A percentile compares a stretch with the other conserved stretches of the same genome.
These are phyloP conservation scores for Panaeolus cyanescens DNA, from an alignment of 768 basidiomycete species.

Conservation along the genomic window DNA sequence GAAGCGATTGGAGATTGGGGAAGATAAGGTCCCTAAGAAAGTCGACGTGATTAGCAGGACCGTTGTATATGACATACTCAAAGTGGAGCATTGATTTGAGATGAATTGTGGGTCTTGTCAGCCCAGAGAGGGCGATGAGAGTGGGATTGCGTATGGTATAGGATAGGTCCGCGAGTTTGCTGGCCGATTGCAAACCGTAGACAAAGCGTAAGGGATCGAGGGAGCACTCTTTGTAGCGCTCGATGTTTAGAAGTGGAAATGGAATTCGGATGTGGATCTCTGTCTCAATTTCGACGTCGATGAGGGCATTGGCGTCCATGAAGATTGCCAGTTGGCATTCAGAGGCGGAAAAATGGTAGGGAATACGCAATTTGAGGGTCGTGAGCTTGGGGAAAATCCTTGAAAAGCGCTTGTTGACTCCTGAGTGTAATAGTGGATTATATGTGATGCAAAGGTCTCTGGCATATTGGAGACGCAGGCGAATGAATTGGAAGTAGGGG, in stretches of 20 bases:
- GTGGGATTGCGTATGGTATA: not conserved
- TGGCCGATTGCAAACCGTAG: not conserved
- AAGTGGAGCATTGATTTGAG: not conserved
- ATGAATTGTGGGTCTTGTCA: not conserved
- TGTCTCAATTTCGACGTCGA: not conserved
- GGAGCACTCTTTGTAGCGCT: not conserved
- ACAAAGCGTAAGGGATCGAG: not conserved
- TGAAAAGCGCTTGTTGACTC: too few relatives aligned
- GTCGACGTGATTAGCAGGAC: not conserved
- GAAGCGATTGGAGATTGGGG: not conserved
- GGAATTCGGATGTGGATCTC: not conserved
- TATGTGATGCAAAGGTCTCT: too few relatives aligned
- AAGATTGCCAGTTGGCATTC: not conserved
- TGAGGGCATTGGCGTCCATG: not conserved
- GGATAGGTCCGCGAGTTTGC: not conserved
- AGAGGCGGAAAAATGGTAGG: not conserved
- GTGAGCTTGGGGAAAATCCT: not conserved
- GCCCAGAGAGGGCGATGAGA: not conserved
- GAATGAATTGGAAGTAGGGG: too few relatives aligned
- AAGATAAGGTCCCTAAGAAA: not conserved
- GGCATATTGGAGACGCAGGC: too few relatives aligned
- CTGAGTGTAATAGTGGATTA: too few relatives aligned
- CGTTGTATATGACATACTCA: not conserved
- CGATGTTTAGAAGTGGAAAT: not conserved
- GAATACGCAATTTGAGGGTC: not conserved